phyloP scores from a whole-genome alignment of 139 green algal genomes.

The Pedinophyceae sp. region DNA sequence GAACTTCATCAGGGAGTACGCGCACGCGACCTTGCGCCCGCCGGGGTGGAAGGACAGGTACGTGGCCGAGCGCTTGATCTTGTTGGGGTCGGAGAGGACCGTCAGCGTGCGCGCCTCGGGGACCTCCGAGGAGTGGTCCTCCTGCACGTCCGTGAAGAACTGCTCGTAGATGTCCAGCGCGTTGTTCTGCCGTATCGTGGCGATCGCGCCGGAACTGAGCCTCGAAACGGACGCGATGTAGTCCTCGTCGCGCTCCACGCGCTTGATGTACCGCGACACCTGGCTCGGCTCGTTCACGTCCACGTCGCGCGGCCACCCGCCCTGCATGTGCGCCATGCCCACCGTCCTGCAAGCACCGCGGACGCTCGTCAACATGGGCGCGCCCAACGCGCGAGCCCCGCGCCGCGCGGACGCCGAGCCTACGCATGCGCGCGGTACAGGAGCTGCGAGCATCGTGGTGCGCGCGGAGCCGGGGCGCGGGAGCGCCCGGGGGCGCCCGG shows the following conservation, averaged over 20 bases:
- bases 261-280: constrained; percentile 53
- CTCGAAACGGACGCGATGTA: constrained; percentile 67
- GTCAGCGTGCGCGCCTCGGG: constrained; percentile 59
- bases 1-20: constrained; percentile 71
- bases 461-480: too few species aligned
- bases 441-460: background rate
- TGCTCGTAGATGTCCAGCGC: constrained; percentile 90
- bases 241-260: constrained; percentile 91
- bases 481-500: too few species aligned
- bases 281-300: constrained; percentile 77
- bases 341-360: constrained; percentile 27
- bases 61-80: constrained; percentile 34
- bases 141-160: constrained; percentile 53
- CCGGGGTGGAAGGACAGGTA: constrained; percentile 73
- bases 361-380: background rate
- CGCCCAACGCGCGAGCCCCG: background rate
- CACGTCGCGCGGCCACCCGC: constrained; percentile 87
- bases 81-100: constrained; percentile 56
- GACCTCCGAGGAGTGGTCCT: constrained; percentile 42
- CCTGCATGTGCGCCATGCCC: constrained; percentile 70
- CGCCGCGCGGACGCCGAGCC: background rate
- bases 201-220: constrained; percentile 49
- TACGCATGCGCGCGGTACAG: background rate
- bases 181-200: constrained; percentile 83
- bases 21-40: constrained; percentile 36